Percentiles rank a stretch among this genome's conserved stretches.
These are phyloP conservation scores for Decorospora gaudefroyi DNA, from an alignment of 2,329 filamentous ascomycete species.

Conservation along the genomic window DNA sequence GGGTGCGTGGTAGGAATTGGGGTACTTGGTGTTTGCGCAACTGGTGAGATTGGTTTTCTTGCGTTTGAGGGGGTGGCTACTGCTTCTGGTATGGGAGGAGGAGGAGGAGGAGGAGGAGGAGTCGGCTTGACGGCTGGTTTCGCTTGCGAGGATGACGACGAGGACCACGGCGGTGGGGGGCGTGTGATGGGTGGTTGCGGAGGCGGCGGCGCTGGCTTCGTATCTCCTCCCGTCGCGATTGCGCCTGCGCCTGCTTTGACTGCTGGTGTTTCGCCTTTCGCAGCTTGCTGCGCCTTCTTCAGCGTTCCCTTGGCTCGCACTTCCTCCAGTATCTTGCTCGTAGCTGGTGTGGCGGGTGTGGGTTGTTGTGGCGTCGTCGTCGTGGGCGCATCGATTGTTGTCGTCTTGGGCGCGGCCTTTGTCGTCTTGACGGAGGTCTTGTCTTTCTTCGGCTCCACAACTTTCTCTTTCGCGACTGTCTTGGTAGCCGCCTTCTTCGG, in stretches of 20 bases:
- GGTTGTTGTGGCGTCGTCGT: slow-evolving; percentile 6
- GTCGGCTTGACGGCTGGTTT: background rate
- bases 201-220: background rate
- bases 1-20: slow-evolving; percentile 4
- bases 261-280: background rate
- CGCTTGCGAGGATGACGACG: no score
- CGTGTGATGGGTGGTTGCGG: no score
- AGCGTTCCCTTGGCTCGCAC: slow-evolving; percentile 35
- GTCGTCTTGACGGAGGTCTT: slow-evolving; percentile 23
- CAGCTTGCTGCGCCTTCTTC: slow-evolving; percentile 8
- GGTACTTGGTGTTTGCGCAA: slow-evolving; percentile 16
- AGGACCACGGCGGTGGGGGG: no score
- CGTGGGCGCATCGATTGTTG: slow-evolving; percentile 18
- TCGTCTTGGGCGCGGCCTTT: slow-evolving; percentile 18
- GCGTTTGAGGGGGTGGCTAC: slow-evolving; percentile 51
- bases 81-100: background rate
- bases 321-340: slow-evolving; percentile 41
- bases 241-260: background rate
- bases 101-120: slow-evolving; percentile 2
- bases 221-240: background rate
- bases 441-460: slow-evolving; percentile 12
- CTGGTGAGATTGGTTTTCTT: background rate
- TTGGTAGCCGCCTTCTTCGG: slow-evolving; percentile 34
- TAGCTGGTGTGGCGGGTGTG: slow-evolving; percentile 36
- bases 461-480: slow-evolving; percentile 20